Percentiles rank a stretch among this genome's conserved stretches.
Evolutionary conservation across 805 yeast genomes (phyloP).

Genomic region (Ogataea ganodermae): DNA sequence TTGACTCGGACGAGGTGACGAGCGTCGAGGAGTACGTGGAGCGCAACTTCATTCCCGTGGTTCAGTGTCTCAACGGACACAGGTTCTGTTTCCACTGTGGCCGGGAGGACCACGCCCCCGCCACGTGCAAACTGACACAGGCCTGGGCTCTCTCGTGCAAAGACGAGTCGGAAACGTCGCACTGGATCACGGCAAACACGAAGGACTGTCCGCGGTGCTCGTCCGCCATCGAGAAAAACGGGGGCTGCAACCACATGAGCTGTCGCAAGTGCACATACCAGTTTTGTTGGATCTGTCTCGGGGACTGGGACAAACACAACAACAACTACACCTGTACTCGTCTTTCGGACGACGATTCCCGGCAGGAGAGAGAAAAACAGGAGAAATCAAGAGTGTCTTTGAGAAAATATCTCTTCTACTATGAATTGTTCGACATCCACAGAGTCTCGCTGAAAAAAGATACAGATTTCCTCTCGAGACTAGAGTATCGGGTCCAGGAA

Average conservation of each 20-base stretch:
- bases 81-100: conserved; percentile 79
- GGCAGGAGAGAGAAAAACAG: conserved; percentile 41
- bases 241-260: conserved; percentile 97
- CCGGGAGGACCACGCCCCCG: conserved; percentile 77
- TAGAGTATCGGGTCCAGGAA: conserved; percentile 62
- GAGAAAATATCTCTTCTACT: conserved; percentile 72
- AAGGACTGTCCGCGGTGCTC: conserved; percentile 84
- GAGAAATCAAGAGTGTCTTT: conserved; percentile 50
- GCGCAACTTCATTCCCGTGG: conserved; percentile 56
- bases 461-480: conserved; percentile 56
- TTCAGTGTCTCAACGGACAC: conserved; percentile 64
- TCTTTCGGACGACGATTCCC: conserved; percentile 47
- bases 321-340: conserved; percentile 61
- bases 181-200: conserved; percentile 86
- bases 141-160: conserved; percentile 77
- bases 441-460: conserved; percentile 77
- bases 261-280: conserved; percentile 76
- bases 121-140: conserved; percentile 70
- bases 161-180: conserved; percentile 84
- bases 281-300: conserved; percentile 93
- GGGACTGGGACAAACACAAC: conserved; percentile 73
- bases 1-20: conserved; percentile 33
- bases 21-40: conserved; percentile 30
- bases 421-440: conserved; percentile 72
- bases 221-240: conserved; percentile 83